Percentiles rank a stretch among this genome's conserved stretches.
These are phyloP conservation scores for Sequoiadendron giganteum DNA, from an alignment of 75 land plant genomes.

Conservation along the genomic window DNA sequence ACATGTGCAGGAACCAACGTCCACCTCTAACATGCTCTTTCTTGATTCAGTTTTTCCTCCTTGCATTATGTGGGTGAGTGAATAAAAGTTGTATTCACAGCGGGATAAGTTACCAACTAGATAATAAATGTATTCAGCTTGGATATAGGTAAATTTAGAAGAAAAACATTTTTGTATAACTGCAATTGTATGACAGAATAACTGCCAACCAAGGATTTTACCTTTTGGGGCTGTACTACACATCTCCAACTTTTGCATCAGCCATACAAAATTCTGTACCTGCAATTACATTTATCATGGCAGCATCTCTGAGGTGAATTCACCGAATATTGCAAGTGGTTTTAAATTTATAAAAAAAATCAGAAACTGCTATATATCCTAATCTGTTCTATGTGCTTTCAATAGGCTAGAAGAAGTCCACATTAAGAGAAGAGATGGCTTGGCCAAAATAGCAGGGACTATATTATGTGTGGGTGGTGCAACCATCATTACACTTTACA, in stretches of 20 bases:
- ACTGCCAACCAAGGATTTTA: slow-evolving; percentile 74
- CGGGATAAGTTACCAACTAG: background rate
- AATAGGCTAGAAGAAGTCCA: slow-evolving; percentile 65
- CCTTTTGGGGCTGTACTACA: slow-evolving; percentile 64
- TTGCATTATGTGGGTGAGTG: slow-evolving; percentile 70
- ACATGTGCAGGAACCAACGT: slow-evolving; percentile 52
- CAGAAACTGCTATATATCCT: background rate
- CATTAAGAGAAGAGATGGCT: slow-evolving; percentile 47
- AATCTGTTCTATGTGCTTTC: background rate
- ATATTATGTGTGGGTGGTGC: slow-evolving; percentile 75
- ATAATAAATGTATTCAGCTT: background rate
- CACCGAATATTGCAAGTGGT: background rate
- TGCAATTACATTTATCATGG: slow-evolving; percentile 75
- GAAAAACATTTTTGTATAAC: too few relatives aligned
- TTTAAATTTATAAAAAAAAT: background rate
- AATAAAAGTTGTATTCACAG: background rate
- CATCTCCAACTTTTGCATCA: slow-evolving; percentile 80
- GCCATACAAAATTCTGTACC: slow-evolving; percentile 73
- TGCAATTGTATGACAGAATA: slow-evolving; percentile 41
- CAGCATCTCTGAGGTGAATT: slow-evolving; percentile 65
- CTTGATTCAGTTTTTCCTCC: slow-evolving; percentile 65
- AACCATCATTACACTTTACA: slow-evolving; percentile 68
- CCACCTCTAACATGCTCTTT: slow-evolving; percentile 55
- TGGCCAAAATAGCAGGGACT: slow-evolving; percentile 77
- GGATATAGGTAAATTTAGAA: background rate